Base-by-base conservation (phyloP, 2,329 filamentous ascomycete species). In the Dactylellina sp. region DNA sequence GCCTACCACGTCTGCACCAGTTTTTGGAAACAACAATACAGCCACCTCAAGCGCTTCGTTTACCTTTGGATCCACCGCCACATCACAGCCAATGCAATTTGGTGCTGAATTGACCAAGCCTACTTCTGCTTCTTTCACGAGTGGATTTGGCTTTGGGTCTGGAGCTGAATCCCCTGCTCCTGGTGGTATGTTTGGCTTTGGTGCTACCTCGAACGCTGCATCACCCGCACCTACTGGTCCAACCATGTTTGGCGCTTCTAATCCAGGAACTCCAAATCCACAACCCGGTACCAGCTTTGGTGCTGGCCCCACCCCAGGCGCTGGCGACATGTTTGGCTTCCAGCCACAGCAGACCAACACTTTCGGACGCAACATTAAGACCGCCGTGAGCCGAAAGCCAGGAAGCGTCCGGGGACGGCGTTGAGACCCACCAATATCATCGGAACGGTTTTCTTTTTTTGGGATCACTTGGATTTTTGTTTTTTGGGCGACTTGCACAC, bases 1-100 rank as follows among this genome's bases (percentile, higher is more conserved):
- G 20, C 24, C 44, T 6, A 12, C 63, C 2, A 53, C 71, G 11
- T 47, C 63, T 7, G 71, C 63, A 1, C 71, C 71, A 40, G 9
- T n/a, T 11, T 74, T 74, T n/a, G 70, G 61, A 44, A 40, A 39
- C 16, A 66, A 62, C 56, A 74, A 63, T 32, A 35, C 56, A 18
- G 44, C 49, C n/a, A 64, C 63, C 12, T 63, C 71, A 6, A 70
- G 63, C 25, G 47, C 71, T 5, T 75, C 71, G 0, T 75, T 75
- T 22, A 75, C 71, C 12, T 75, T 70, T 46, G 71, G 71, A 1
- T 63, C 63, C 14, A 70, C 62, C n/a, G 71, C 71, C 14, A 75
- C 71, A 1, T 46, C 63, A 11, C 71, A 70, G 39, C 63, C 64
- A 1, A 25, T 62, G 40, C 64, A 62, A 16, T 70, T 70, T 16